Percentiles rank a stretch among this genome's conserved stretches.
These are phyloP conservation scores for Emiliania huxleyi DNA, from an alignment of 78 protist genomes.

Conservation along the genomic window DNA sequence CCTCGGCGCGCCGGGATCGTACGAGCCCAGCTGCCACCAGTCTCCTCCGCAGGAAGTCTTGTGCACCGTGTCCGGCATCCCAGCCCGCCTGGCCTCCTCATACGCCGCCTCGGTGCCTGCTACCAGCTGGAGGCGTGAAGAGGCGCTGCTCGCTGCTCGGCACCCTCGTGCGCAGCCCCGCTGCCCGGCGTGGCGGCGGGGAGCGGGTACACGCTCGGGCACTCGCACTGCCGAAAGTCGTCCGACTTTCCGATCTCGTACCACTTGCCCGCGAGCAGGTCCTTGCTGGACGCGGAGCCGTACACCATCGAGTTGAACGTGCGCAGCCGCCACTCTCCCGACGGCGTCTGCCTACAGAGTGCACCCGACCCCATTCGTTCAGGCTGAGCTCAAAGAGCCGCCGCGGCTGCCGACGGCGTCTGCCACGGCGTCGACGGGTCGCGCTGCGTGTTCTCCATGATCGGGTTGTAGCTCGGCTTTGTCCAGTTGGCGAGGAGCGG, in stretches of 20 bases:
- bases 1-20: neutral
- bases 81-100: no score
- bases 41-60: neutral
- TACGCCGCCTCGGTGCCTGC: no score
- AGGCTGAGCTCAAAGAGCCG: neutral
- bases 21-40: neutral
- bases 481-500: neutral
- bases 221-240: neutral
- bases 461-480: conserved; percentile 2
- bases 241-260: neutral
- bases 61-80: no score
- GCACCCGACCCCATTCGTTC: neutral
- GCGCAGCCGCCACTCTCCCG: conserved; percentile 17
- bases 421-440: neutral
- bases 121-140: no score
- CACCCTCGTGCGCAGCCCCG: no score
- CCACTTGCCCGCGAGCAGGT: neutral
- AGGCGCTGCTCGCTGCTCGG: no score
- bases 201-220: neutral
- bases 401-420: neutral
- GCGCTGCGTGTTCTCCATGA: conserved; percentile 3
- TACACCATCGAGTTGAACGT: neutral
- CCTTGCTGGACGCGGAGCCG: neutral
- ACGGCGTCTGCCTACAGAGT: neutral
- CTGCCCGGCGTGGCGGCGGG: neutral